These are phyloP conservation scores for Cyberlindnera nakhonratchasimensis DNA, from an alignment of 805 yeast species.

Conservation along the genomic window DNA sequence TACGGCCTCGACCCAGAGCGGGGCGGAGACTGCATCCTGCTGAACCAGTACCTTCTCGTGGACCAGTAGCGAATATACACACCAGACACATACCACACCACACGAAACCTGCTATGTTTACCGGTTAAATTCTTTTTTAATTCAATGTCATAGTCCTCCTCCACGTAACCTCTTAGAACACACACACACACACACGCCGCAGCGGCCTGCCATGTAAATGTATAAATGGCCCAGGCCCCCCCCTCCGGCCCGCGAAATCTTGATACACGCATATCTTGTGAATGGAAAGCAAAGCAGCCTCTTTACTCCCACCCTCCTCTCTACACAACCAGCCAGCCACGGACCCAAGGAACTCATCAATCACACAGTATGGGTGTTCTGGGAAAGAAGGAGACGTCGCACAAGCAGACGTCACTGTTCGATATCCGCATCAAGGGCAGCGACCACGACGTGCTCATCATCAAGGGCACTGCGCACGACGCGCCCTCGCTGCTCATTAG, in stretches of 20 bases:
- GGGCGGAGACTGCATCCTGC: slow-evolving; percentile 88
- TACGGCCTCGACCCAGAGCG: slow-evolving; percentile 80
- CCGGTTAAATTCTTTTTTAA: too few relatives aligned
- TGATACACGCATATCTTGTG: neutral
- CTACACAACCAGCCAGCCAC: neutral
- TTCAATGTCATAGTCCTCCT: too few relatives aligned
- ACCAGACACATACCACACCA: too few relatives aligned
- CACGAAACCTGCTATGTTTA: too few relatives aligned
- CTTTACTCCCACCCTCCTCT: too few relatives aligned
- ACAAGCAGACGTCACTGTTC: slow-evolving; percentile 38
- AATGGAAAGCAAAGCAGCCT: neutral
- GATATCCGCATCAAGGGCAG: slow-evolving; percentile 58
- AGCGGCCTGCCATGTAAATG: too few relatives aligned
- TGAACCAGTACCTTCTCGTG: slow-evolving; percentile 62
- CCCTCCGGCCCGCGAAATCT: neutral
- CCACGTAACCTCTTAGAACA: too few relatives aligned
- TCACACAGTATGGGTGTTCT: slow-evolving; percentile 7
- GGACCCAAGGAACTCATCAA: neutral
- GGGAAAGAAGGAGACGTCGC: slow-evolving; percentile 16
- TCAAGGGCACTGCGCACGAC: slow-evolving; percentile 74
- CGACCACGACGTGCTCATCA: slow-evolving; percentile 74
- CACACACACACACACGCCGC: too few relatives aligned
- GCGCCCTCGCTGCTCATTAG: slow-evolving; percentile 73
- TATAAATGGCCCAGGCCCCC: too few relatives aligned
- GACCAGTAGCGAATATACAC: slow-evolving; percentile 9